Percentiles rank a stretch among this genome's conserved stretches.
phyloP scores from a whole-genome alignment of 768 basidiomycete genomes.

The Tylopilus felleus region DNA sequence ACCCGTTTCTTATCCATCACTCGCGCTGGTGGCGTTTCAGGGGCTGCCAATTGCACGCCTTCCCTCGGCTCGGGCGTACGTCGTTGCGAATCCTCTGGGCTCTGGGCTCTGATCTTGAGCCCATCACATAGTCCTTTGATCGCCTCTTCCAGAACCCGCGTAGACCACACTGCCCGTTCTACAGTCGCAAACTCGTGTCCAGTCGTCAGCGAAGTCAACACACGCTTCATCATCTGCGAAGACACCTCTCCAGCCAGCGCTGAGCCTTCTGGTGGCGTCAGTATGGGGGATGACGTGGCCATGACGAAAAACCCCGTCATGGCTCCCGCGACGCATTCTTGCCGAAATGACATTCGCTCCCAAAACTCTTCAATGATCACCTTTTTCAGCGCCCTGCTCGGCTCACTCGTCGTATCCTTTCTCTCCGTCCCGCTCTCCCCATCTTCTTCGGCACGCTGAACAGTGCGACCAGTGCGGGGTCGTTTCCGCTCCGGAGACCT shows the following conservation, averaged over 20 bases:
- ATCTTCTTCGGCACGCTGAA: slow-evolving; percentile 18
- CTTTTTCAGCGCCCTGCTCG: slow-evolving; percentile 52
- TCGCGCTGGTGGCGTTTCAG: slow-evolving; percentile 51
- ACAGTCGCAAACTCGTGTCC: slow-evolving; percentile 74
- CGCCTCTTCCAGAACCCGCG: slow-evolving; percentile 64
- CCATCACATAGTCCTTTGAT: slow-evolving; percentile 73
- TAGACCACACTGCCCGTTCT: slow-evolving; percentile 63
- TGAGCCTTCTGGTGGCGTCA: slow-evolving; percentile 22
- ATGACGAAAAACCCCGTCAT: slow-evolving; percentile 93
- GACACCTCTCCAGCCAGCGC: slow-evolving; percentile 60
- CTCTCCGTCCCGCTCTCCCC: slow-evolving; percentile 28
- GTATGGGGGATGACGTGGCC: slow-evolving; percentile 38
- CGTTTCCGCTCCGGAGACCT: slow-evolving; percentile 64
- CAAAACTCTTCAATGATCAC: slow-evolving; percentile 84
- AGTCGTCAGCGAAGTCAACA: slow-evolving; percentile 64
- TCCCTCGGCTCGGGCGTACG: slow-evolving; percentile 41
- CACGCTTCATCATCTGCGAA: slow-evolving; percentile 62
- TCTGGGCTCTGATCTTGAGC: slow-evolving; percentile 35
- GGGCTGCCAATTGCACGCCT: slow-evolving; percentile 21
- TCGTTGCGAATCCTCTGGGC: slow-evolving; percentile 28
- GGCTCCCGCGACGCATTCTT: slow-evolving; percentile 88
- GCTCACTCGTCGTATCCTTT: slow-evolving; percentile 32
- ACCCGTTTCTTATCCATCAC: slow-evolving; percentile 14
- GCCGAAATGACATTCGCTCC: slow-evolving; percentile 95
- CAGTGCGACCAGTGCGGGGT: slow-evolving; percentile 31